Evolutionary conservation across 1,284 basidiomycete genomes (phyloP), one percentile per base, ranked within the genome.

Genomic region (Dichomitus squalens): DNA sequence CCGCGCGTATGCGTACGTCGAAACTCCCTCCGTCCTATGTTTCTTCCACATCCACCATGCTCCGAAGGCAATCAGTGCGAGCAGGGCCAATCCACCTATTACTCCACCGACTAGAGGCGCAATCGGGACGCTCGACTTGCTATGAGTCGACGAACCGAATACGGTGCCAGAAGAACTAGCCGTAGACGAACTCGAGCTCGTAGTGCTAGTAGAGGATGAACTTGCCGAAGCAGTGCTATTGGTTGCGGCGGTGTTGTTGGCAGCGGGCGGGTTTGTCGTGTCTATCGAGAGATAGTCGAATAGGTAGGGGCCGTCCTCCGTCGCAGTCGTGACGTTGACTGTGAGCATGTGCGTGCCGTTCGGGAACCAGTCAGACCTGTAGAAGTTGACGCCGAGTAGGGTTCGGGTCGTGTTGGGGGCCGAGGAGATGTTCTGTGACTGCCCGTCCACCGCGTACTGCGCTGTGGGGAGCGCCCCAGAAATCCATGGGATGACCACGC

Each of bases 281-380:
- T 54, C 52, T n/a, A 58, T 27, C 7, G 53, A 46, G 25, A 59
- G 50, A 21, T 59, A 59, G 46, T 59, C 58, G 18, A 59, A 46
- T 34, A 52, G 55, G 31, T 41, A 59, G n/a, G 58, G 58, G 23
- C 44, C 46, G 25, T 43, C 31, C 6, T 38, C 1, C 6, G 35
- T 52, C 35, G 58, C 43, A 11, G 21, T n/a, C 23, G 58, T 59
- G 49, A 59, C 46, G 31, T 59, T 59, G 36, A 59, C 52, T 39
- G 40, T 46, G 40, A 59, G 58, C 4, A 34, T 52, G 49, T 59
- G 52, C 16, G 18, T 34, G 27, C 39, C 35, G 31, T 49, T 33
- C 7, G 49, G 46, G 20, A 55, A 49, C 4, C 31, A 44, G 25
- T 38, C 49, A 12, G 47, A 51, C 39, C 53, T 48, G 35, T 29